phyloP scores from a whole-genome alignment of 2,329 filamentous ascomycete species.

The Xylaria sp. region DNA sequence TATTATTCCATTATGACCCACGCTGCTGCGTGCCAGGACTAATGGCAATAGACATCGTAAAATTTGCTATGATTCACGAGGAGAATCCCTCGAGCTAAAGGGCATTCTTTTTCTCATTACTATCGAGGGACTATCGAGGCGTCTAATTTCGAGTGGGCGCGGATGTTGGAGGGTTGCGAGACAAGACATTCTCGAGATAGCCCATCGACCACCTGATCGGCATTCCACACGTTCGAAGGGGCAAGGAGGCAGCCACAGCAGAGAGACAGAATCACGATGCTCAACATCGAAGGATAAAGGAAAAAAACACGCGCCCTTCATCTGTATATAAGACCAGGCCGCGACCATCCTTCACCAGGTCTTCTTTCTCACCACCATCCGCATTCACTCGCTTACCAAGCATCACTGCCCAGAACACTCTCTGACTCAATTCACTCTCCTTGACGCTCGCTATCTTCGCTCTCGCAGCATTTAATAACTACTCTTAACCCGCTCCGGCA shows the following conservation, averaged over 20 bases:
- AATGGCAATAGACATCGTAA: not conserved
- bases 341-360: not conserved
- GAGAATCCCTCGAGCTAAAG: not conserved
- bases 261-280: conserved; percentile 14
- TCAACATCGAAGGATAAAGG: not conserved
- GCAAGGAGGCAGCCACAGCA: not conserved
- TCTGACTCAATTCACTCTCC: conserved; percentile 29
- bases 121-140: conserved; percentile 1
- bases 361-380: conserved; percentile 28
- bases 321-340: conserved; percentile 27
- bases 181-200: conserved; percentile 29
- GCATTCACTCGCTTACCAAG: conserved; percentile 26
- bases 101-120: conserved; percentile 16
- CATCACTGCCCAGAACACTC: conserved; percentile 28
- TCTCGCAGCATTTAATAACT: conserved; percentile 14
- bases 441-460: conserved; percentile 25
- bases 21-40: not conserved
- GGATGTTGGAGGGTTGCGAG: conserved; percentile 19
- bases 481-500: conserved; percentile 20
- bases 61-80: conserved; percentile 1
- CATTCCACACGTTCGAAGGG: conserved; percentile 7
- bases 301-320: not conserved
- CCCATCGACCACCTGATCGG: conserved; percentile 15
- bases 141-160: conserved; percentile 16
- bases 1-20: conserved; percentile 3